These are phyloP conservation scores for Metschnikowia henanensis DNA, from an alignment of 805 yeast species.

Conservation along the genomic window DNA sequence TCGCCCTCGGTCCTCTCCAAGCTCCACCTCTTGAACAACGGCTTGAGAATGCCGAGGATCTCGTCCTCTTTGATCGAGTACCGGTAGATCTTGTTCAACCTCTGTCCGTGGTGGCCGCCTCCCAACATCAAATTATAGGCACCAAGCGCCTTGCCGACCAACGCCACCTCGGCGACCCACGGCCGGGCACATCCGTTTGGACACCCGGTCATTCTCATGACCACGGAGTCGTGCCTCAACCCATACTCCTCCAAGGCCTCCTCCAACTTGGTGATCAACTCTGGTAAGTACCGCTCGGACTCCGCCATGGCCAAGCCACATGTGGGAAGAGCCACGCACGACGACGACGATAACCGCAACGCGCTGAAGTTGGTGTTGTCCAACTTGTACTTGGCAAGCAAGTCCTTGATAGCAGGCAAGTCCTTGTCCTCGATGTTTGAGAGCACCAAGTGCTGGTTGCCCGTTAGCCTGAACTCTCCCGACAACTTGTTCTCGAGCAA, in stretches of 20 bases:
- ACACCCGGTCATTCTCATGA: slow-evolving; percentile 99
- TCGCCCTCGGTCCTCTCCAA: slow-evolving; percentile 88
- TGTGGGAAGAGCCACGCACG: slow-evolving; percentile 98
- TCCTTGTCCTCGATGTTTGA: slow-evolving; percentile 72
- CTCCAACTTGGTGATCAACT: slow-evolving; percentile 77
- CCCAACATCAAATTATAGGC: slow-evolving; percentile 94
- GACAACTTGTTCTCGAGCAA: slow-evolving; percentile 53
- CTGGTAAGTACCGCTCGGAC: slow-evolving; percentile 90
- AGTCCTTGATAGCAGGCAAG: slow-evolving; percentile 56
- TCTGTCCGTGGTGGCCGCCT: slow-evolving; percentile 93
- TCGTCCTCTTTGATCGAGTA: slow-evolving; percentile 91
- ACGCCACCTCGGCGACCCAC: slow-evolving; percentile 95
- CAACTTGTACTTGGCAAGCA: slow-evolving; percentile 72
- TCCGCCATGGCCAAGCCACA: slow-evolving; percentile 99
- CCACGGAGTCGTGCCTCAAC: slow-evolving; percentile 88
- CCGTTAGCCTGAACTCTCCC: slow-evolving; percentile 91
- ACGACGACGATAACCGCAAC: slow-evolving; percentile 85
- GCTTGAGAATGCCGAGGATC: slow-evolving; percentile 71
- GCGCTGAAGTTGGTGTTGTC: slow-evolving; percentile 84
- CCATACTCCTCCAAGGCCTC: slow-evolving; percentile 89
- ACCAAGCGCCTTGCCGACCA: slow-evolving; percentile 93
- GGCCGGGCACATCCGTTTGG: slow-evolving; percentile 99
- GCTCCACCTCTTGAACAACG: slow-evolving; percentile 93
- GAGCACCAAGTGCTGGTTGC: slow-evolving; percentile 89
- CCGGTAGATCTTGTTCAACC: slow-evolving; percentile 86